These are phyloP conservation scores for Pseudogymnoascus sp. DNA, from an alignment of 2,329 filamentous ascomycete species.

Conservation along the genomic window DNA sequence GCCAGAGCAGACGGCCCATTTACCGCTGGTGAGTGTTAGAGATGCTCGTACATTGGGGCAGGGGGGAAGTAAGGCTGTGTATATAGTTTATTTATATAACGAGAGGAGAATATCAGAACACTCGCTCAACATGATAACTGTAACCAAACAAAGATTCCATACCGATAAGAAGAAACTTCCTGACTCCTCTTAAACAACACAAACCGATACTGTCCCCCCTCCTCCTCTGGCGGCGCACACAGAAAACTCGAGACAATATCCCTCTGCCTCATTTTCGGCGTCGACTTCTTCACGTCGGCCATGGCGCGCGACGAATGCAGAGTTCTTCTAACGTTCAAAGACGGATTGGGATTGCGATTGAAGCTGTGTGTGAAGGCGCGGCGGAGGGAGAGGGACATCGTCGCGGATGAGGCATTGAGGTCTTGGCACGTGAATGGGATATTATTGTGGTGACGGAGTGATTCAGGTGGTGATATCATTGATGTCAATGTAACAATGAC, in stretches of 20 bases:
- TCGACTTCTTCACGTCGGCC: neutral
- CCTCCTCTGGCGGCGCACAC: constrained; percentile 26
- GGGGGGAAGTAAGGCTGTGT: neutral
- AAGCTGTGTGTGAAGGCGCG: neutral
- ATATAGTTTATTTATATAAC: neutral
- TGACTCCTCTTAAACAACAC: constrained; percentile 56
- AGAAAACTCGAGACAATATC: constrained; percentile 39
- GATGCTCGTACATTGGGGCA: constrained; percentile 13
- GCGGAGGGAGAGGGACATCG: neutral
- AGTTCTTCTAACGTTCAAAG: neutral
- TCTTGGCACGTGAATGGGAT: neutral
- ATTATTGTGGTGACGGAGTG: constrained; percentile 1
- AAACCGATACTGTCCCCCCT: constrained; percentile 35
- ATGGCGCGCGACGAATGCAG: neutral
- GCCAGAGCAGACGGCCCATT: constrained; percentile 56
- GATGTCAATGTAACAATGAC: neutral
- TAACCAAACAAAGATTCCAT: constrained; percentile 21
- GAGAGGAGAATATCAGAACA: neutral
- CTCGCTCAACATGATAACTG: constrained; percentile 6
- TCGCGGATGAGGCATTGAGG: neutral
- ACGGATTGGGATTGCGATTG: neutral
- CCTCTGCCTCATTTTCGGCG: constrained; percentile 18
- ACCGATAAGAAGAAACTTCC: constrained; percentile 55
- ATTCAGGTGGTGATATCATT: neutral
- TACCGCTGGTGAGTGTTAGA: constrained; percentile 35